A percentile compares a stretch with the other conserved stretches of the same genome.
These are phyloP conservation scores for Penicillium salamii DNA, from an alignment of 495 filamentous ascomycete genomes.

Conservation along the genomic window DNA sequence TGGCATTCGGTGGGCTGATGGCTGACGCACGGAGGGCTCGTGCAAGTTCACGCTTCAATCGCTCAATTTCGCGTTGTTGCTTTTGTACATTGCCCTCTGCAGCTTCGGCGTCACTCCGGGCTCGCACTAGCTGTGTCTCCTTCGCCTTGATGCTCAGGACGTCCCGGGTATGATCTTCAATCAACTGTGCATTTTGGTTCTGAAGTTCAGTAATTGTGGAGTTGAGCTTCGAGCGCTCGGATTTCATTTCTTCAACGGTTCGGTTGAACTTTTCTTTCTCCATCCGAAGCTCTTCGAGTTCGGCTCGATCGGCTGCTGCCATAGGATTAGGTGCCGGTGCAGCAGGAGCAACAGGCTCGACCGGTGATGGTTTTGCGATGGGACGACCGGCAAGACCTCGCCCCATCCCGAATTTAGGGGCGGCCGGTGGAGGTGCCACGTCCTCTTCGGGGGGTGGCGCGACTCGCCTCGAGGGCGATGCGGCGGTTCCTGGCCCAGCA, in stretches of 20 bases:
- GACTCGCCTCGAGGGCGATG: slow-evolving; percentile 60
- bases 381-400: slow-evolving; percentile 82
- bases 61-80: slow-evolving; percentile 83
- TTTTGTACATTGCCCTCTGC: slow-evolving; percentile 80
- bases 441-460: slow-evolving; percentile 53
- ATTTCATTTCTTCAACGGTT: slow-evolving; percentile 69
- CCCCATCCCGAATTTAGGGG: slow-evolving; percentile 65
- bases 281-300: slow-evolving; percentile 81
- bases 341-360: slow-evolving; percentile 42
- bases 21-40: slow-evolving; percentile 44
- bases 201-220: slow-evolving; percentile 85
- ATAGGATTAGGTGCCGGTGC: slow-evolving; percentile 58
- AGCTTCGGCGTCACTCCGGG: slow-evolving; percentile 83
- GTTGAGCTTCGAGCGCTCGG: slow-evolving; percentile 68
- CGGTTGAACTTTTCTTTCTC: slow-evolving; percentile 68
- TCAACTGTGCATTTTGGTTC: slow-evolving; percentile 92
- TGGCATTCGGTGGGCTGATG: slow-evolving; percentile 35
- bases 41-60: slow-evolving; percentile 76
- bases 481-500: slow-evolving; percentile 53
- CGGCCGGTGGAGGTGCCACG: slow-evolving; percentile 50
- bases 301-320: slow-evolving; percentile 72
- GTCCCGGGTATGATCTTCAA: slow-evolving; percentile 95
- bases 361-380: slow-evolving; percentile 69
- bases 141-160: slow-evolving; percentile 96
- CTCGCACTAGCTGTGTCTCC: slow-evolving; percentile 92